These are phyloP conservation scores for Fusarium tanahbumbuense DNA, from an alignment of 2,329 filamentous ascomycete species.

Conservation along the genomic window DNA sequence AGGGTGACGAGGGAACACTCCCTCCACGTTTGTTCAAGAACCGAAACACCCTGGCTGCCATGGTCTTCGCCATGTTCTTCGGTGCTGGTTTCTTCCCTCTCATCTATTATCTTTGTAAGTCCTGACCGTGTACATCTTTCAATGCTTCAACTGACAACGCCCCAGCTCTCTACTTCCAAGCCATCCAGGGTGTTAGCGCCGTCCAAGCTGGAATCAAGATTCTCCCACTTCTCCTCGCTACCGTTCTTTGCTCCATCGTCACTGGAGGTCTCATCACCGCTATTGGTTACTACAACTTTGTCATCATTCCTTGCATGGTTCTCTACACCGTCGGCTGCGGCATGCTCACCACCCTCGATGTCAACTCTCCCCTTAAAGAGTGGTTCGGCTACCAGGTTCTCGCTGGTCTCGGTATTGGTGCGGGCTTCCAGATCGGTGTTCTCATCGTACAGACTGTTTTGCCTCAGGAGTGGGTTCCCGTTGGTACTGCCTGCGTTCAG, in stretches of 20 bases:
- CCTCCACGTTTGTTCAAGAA: conserved; percentile 60
- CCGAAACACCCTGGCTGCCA: conserved; percentile 55
- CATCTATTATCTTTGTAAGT: conserved; percentile 65
- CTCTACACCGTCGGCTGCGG: conserved; percentile 61
- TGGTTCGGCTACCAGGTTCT: conserved; percentile 72
- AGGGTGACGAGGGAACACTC: conserved; percentile 58
- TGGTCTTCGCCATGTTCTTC: conserved; percentile 61
- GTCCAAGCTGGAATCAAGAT: conserved; percentile 67
- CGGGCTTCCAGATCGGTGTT: conserved; percentile 61
- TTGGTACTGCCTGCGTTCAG: conserved; percentile 63
- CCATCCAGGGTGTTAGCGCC: conserved; percentile 63
- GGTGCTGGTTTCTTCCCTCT: conserved; percentile 64
- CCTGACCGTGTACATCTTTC: neutral
- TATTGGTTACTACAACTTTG: conserved; percentile 56
- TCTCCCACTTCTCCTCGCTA: conserved; percentile 64
- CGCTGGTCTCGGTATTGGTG: conserved; percentile 64
- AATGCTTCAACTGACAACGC: conserved; percentile 20
- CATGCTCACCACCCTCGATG: conserved; percentile 64
- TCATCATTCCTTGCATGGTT: conserved; percentile 57
- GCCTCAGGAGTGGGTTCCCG: conserved; percentile 60
- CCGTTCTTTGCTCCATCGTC: conserved; percentile 60
- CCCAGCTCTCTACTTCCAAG: conserved; percentile 64
- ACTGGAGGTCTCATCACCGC: conserved; percentile 57
- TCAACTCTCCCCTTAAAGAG: conserved; percentile 57
- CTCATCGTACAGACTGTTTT: conserved; percentile 65